Base-by-base conservation (phyloP, 2,329 filamentous ascomycete genomes). In the Thielaviopsis cerberus region DNA sequence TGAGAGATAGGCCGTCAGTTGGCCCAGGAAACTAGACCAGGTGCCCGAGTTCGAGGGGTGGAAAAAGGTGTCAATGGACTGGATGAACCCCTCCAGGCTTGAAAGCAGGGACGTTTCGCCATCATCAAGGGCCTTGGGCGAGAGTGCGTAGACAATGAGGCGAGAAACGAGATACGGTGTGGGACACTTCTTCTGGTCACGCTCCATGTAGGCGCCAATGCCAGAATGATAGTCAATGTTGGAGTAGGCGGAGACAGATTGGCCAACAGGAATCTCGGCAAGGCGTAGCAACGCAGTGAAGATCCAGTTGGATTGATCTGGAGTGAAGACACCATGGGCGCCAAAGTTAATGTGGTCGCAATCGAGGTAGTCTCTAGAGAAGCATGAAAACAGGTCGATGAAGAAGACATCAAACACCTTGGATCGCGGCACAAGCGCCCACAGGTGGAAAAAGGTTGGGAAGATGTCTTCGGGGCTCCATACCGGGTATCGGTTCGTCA, bases 41-140 rank as follows among this genome's bases (percentile, higher is more conserved):
- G 75, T 75, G 15, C 92, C 92, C 56, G 91, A 87, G 69, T 98
- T 98, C 1, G 92, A 98, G 1, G 92, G 92, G 66, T 98, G 92
- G 75, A 96, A 98, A 70, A 98, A 98, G 0, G 92, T 98, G 69
- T 98, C 92, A 53, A 97, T 85, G 2, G 90, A 92, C 69, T 97
- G 86, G 64, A 98, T 86, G 56, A 98, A 75, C 0, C 88, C 91
- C 69, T 98, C 91, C 4, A 98, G 77, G 63, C 86, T 88, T 34
- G 85, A 81, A 65, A 98, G 71, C 51, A 94, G 81, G 0, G 90
- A 97, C 58, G 84, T 83, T 27, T 84, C 76, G n/a, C 81, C 76
- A 50, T 86, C 80, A 20, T 53, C 34, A 54, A 94, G 72, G 65
- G 88, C 92, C 52, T 82, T 75, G 1, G 92, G 91, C 1, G 92